Evolutionary conservation across 139 green algal species (phyloP), one percentile per base, ranked within the genome.

Genomic region (Zygnema cylindricum): DNA sequence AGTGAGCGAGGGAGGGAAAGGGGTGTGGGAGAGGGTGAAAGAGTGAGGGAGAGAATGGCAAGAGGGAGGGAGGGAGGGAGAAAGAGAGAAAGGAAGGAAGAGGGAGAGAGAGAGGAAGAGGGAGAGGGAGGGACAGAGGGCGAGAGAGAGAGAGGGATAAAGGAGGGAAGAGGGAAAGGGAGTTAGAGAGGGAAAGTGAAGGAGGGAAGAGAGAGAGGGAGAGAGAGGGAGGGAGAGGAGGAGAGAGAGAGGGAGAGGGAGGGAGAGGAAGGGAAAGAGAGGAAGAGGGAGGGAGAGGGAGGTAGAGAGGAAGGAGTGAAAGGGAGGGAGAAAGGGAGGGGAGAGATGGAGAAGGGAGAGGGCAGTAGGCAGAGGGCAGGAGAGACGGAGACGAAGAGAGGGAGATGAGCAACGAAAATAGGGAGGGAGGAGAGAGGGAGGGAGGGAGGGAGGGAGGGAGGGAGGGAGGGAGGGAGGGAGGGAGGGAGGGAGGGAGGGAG

Each of bases 51-150:
- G n/a, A n/a, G n/a, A n/a, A n/a, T n/a, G n/a, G n/a, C n/a, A n/a
- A n/a, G n/a, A n/a, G n/a, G 30, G 57, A 30, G 57, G 30, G 30
- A 30, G 30, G 57, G 57, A 73, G 57, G 30, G 57, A 30, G 57
- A 73, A 73, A 30, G 30, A 30, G 57, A 30, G 30, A 73, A 30
- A 35, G 30, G 30, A 73, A 73, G 57, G 57, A 25, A 73, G 57
- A 73, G 57, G 57, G 57, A 73, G 57, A 73, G 57, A 30, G 30
- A 73, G 57, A 73, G 57, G 57, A 30, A 73, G 57, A 73, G 57
- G 57, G 30, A 30, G 30, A 73, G 57, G 57, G 57, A n/a, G n/a
- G n/a, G n/a, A n/a, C n/a, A n/a, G n/a, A n/a, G n/a, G n/a, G n/a
- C n/a, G n/a, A n/a, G n/a, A n/a, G n/a, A n/a, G n/a, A n/a, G n/a